Conservation (phyloP, 371 early-diverging fungal species). For the Zychaea mexicana region DNA sequence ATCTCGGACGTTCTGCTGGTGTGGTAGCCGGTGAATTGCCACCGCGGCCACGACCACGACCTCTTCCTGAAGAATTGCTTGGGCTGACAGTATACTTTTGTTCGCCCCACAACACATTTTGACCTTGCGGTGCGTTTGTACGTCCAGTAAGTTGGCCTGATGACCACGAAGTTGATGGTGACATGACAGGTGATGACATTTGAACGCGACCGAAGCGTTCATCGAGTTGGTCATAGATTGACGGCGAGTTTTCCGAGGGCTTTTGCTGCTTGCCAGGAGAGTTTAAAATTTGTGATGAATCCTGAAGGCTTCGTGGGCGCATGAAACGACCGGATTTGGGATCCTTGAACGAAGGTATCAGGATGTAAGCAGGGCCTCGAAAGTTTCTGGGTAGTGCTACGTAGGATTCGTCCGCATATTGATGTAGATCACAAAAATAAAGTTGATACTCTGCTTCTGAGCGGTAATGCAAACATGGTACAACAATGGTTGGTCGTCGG, state of each 20-base stretch:
- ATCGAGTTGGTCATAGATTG: not conserved
- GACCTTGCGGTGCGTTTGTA: slow-evolving; percentile 8
- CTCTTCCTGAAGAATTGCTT: not conserved
- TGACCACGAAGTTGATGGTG: not conserved
- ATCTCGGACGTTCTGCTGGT: not conserved
- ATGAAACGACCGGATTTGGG: not conserved
- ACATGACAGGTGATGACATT: not conserved
- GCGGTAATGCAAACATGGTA: slow-evolving; percentile 38
- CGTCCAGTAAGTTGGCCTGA: slow-evolving; percentile 4
- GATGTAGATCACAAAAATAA: slow-evolving; percentile 25
- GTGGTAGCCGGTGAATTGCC: too few species aligned
- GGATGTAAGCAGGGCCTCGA: slow-evolving; percentile 19
- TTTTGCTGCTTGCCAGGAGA: not conserved
- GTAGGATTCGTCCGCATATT: slow-evolving; percentile 20
- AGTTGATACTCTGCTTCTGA: slow-evolving; percentile 24
- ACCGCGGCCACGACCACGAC: not conserved
- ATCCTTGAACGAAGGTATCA: slow-evolving; percentile 35
- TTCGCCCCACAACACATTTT: slow-evolving; percentile 31
- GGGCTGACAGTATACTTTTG: not conserved
- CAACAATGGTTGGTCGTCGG: not conserved
- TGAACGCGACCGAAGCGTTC: not conserved
- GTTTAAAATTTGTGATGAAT: not conserved
- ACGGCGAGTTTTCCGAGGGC: not conserved
- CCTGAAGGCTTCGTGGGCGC: not conserved
- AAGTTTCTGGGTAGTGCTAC: slow-evolving; percentile 10